Evolutionary conservation across 176 grass and related monocot genomes (phyloP), one percentile per base, ranked within the genome.

Genomic region (Oryza punctata): DNA sequence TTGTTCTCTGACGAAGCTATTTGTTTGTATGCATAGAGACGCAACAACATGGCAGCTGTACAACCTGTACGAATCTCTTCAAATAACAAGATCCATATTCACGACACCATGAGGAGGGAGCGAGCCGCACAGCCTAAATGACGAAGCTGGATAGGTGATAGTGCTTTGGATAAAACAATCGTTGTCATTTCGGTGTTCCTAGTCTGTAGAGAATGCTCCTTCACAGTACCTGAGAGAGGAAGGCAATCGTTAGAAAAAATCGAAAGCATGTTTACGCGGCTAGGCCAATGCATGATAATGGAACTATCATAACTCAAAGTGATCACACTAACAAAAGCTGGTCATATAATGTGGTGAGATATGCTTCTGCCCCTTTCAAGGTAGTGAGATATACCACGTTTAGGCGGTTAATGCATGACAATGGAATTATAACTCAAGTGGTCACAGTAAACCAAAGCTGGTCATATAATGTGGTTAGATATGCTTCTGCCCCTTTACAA

Each of bases 151-250:
- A 82, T 37, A 65, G 13, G 12, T 60, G 16, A 12, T 43, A 12
- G 70, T 74, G 32, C 9, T 32, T 23, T 38, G 12, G 68, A 44
- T 16, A 35, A 52, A 44, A 12, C 41, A 44, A 61, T 11, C 57
- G n/a, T 61, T 81, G 41, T 67, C 16, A 45, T 61, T 27, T 47
- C 30, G 37, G 45, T 82, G 73, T 37, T 82, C 33, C 73, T 84
- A 97, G 41, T 91, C 95, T 70, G 91, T 75, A 43, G 92, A 97
- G 69, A 97, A 97, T 67, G 84, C 90, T 73, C 95, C 92, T 40
- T 97, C 90, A 28, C 92, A 97, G 81, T 97, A 97, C 90, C 92
- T 97, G 90, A 14, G 5, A 69, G 23, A 65, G 14, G 14, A 82
- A 73, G 69, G 40, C 11, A 37, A 86, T 66, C 9, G 75, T 63